Conservation (phyloP, 106 monocot species). For the Phalaenopsis equestris region DNA sequence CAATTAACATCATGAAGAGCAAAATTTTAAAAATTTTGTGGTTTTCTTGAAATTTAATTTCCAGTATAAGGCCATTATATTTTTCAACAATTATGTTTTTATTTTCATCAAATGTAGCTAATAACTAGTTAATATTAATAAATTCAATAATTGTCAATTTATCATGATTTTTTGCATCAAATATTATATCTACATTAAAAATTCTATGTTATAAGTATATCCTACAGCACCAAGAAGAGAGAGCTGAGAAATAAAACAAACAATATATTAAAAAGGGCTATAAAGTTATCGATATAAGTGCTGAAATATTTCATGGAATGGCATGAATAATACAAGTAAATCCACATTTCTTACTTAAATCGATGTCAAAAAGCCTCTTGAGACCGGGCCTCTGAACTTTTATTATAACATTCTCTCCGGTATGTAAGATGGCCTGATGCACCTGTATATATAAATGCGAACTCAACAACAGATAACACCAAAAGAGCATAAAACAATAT, state of each 20-base stretch:
- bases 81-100: no score
- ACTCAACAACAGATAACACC: background rate
- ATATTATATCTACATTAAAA: background rate
- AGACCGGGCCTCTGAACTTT: constrained; percentile 95
- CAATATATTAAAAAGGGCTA: background rate
- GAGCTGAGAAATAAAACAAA: background rate
- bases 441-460: constrained; percentile 36
- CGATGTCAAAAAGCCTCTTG: constrained; percentile 93
- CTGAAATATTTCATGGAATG: background rate
- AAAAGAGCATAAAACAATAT: background rate
- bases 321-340: background rate
- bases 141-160: no score
- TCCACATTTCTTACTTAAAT: constrained; percentile 63
- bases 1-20: no score
- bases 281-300: background rate
- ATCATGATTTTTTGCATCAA: no score
- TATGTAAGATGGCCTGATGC: constrained; percentile 82
- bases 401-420: constrained; percentile 77
- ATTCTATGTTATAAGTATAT: background rate
- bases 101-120: no score
- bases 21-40: no score
- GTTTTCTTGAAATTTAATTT: no score
- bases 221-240: background rate
- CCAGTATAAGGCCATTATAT: no score
- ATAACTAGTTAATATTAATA: no score